Evolutionary conservation across 2,329 filamentous ascomycete species (phyloP).

Genomic region (Colletotrichum acutatum): DNA sequence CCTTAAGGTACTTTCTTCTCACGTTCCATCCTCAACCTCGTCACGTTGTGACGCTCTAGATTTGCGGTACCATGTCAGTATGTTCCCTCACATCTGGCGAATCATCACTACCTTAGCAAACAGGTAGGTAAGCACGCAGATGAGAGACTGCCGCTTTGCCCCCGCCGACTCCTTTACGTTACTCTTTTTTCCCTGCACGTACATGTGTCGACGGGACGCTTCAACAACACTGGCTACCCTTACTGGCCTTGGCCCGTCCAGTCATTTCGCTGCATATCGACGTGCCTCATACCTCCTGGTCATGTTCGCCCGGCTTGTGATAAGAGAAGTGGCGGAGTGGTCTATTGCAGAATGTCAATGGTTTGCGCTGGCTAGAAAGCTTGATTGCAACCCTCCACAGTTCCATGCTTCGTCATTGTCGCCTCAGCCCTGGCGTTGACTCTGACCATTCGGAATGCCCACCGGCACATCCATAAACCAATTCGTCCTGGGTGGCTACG

Average conservation of each 20-base stretch:
- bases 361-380: not conserved
- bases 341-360: slow-evolving; percentile 20
- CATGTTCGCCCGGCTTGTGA: slow-evolving; percentile 26
- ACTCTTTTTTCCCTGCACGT: slow-evolving; percentile 13
- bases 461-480: not conserved
- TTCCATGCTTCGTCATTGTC: slow-evolving; percentile 1
- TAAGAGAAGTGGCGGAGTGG: slow-evolving; percentile 29
- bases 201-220: not conserved
- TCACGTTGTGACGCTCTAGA: not conserved
- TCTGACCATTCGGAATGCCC: not conserved
- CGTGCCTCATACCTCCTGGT: slow-evolving; percentile 1
- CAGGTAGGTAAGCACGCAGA: not conserved
- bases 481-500: not conserved
- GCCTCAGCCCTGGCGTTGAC: not conserved
- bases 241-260: not conserved
- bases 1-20: slow-evolving; percentile 10
- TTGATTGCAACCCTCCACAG: slow-evolving; percentile 5
- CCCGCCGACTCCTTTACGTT: slow-evolving; percentile 8
- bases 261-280: slow-evolving; percentile 13
- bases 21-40: not conserved
- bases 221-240: slow-evolving; percentile 8
- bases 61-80: not conserved
- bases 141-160: slow-evolving; percentile 2
- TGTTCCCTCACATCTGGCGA: not conserved
- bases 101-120: not conserved